Evolutionary conservation across 2,329 filamentous ascomycete genomes (phyloP).

Genomic region (Lecanoromycetidae sp.): DNA sequence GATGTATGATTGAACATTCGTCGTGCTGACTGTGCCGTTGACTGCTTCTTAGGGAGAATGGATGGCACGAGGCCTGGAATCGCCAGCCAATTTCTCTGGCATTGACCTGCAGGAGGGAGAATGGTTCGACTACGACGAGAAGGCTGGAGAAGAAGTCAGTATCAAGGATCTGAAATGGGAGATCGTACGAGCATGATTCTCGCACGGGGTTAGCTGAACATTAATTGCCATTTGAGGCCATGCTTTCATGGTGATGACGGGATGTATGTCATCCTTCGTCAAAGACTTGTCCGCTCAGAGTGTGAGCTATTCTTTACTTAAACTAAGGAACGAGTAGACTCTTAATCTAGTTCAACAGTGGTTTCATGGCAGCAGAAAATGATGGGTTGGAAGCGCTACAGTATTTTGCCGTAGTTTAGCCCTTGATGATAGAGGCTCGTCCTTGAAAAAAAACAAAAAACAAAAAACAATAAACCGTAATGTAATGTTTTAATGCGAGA

Average conservation of each 20-base stretch:
- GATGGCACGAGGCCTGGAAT: slow-evolving; percentile 71
- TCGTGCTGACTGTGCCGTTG: slow-evolving; percentile 8
- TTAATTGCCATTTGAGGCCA: not conserved
- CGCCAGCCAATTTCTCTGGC: slow-evolving; percentile 64
- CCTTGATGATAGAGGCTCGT: too few species aligned
- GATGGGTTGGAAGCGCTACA: too few species aligned
- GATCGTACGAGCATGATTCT: slow-evolving; percentile 14
- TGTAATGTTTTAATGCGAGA: too few species aligned
- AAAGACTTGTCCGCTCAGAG: too few species aligned
- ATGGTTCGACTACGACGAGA: slow-evolving; percentile 48
- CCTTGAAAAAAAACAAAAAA: too few species aligned
- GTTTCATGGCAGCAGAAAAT: too few species aligned
- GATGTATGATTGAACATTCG: slow-evolving; percentile 49
- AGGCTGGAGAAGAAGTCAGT: slow-evolving; percentile 19
- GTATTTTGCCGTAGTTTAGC: too few species aligned
- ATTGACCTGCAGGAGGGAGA: slow-evolving; percentile 83
- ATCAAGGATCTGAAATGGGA: slow-evolving; percentile 19
- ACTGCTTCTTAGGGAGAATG: slow-evolving; percentile 60
- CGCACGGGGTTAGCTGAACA: not conserved
- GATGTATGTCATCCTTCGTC: too few species aligned
- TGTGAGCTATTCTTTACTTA: too few species aligned
- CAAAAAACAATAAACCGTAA: too few species aligned
- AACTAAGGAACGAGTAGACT: too few species aligned
- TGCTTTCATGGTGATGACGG: not conserved
- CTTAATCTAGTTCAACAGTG: too few species aligned